These are phyloP conservation scores for Dactylellina leptospora DNA, from an alignment of 2,329 filamentous ascomycete genomes.

Conservation along the genomic window DNA sequence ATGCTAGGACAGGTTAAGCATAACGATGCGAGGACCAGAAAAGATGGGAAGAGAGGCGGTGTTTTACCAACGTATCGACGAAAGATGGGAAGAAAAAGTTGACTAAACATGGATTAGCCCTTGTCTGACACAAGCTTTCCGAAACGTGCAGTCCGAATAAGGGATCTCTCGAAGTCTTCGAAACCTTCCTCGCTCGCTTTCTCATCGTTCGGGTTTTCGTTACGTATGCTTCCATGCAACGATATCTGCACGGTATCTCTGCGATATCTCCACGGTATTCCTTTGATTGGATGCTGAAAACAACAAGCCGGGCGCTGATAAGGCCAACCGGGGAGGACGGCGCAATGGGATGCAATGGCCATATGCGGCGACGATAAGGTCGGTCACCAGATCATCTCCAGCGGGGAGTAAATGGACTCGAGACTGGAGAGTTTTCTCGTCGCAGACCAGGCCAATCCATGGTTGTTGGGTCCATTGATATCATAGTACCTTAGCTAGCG, in stretches of 20 bases:
- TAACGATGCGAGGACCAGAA: background rate
- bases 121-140: constrained; percentile 51
- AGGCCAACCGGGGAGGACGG: background rate
- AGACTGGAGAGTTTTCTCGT: background rate
- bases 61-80: constrained; percentile 48
- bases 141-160: constrained; percentile 49
- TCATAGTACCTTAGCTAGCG: constrained; percentile 15
- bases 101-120: constrained; percentile 44
- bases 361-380: constrained; percentile 28
- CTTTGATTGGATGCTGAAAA: constrained; percentile 8
- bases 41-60: constrained; percentile 23
- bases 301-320: constrained; percentile 13
- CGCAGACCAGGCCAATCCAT: constrained; percentile 40
- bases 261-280: too few species aligned
- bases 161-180: constrained; percentile 29
- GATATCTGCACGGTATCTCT: too few species aligned
- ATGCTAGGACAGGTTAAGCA: constrained; percentile 1
- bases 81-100: constrained; percentile 18
- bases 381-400: constrained; percentile 27
- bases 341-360: background rate
- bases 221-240: constrained; percentile 30
- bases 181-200: constrained; percentile 9
- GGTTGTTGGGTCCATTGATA: constrained; percentile 31
- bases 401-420: background rate
- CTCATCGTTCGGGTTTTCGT: constrained; percentile 3